Percentiles rank a stretch among this genome's conserved stretches.
phyloP scores from a whole-genome alignment of 2,329 filamentous ascomycete species.

The Fusarium albidum region DNA sequence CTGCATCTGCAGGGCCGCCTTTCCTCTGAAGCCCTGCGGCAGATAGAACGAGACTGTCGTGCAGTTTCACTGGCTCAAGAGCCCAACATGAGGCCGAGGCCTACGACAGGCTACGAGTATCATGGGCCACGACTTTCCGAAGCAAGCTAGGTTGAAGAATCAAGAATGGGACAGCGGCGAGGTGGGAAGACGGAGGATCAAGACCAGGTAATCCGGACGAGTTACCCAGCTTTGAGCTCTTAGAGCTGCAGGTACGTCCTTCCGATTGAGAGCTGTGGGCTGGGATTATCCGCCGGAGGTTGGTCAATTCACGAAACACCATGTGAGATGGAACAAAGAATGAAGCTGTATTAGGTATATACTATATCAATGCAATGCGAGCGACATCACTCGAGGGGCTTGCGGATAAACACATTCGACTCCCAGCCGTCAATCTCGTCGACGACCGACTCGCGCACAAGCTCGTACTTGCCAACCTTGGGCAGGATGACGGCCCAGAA shows the following conservation, averaged over 20 bases:
- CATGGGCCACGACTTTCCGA: background rate
- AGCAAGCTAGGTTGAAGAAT: background rate
- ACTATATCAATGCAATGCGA: too few relatives aligned
- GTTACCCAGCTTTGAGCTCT: constrained; percentile 1
- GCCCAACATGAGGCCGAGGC: background rate
- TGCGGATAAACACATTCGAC: constrained; percentile 59
- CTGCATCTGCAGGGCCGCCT: too few relatives aligned
- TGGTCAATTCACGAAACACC: too few relatives aligned
- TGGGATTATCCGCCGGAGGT: too few relatives aligned
- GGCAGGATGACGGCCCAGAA: constrained; percentile 63
- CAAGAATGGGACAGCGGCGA: background rate
- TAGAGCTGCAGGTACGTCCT: constrained; percentile 8
- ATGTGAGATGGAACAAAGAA: background rate
- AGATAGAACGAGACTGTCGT: background rate
- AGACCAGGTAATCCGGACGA: constrained; percentile 1
- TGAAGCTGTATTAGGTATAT: constrained; percentile 14
- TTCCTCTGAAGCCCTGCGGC: constrained; percentile 1
- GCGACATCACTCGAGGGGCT: constrained; percentile 45
- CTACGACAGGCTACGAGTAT: background rate
- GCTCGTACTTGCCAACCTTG: constrained; percentile 60
- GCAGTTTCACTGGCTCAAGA: constrained; percentile 2
- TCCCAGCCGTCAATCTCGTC: constrained; percentile 71
- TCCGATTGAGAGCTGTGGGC: background rate
- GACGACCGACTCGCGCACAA: constrained; percentile 62
- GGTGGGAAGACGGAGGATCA: background rate